Evolutionary conservation across 495 filamentous ascomycete species (phyloP).

Genomic region (Thozetella sp.): DNA sequence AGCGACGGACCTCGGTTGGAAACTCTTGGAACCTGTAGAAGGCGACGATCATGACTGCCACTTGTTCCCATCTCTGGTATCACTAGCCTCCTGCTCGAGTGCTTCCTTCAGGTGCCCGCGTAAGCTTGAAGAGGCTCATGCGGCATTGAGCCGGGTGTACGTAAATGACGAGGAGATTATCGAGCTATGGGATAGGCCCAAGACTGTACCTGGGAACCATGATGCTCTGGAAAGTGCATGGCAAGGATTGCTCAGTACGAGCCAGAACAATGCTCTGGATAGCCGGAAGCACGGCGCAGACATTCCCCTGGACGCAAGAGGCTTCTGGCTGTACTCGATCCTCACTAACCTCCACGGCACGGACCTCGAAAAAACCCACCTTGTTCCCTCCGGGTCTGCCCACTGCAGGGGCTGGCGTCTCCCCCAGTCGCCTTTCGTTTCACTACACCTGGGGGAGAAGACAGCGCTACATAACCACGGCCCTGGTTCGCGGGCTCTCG

Average conservation of each 20-base stretch:
- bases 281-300: no score
- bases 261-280: background rate
- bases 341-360: constrained; percentile 2
- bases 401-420: background rate
- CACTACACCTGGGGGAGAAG: background rate
- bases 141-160: background rate
- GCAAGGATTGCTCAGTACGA: constrained; percentile 3
- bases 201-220: background rate
- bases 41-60: background rate
- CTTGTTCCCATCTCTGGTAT: background rate
- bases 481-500: background rate
- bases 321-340: constrained; percentile 10
- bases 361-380: background rate
- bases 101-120: no score
- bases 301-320: constrained; percentile 3
- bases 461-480: no score
- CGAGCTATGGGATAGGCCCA: background rate
- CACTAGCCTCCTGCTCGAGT: background rate
- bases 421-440: background rate
- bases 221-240: background rate
- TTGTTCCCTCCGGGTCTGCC: background rate
- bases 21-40: background rate
- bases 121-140: background rate
- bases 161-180: background rate
- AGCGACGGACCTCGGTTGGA: background rate